Percentiles rank a stretch among this genome's conserved stretches.
phyloP scores from a whole-genome alignment of 2,329 filamentous ascomycete genomes.

The Paraphoma sp. region DNA sequence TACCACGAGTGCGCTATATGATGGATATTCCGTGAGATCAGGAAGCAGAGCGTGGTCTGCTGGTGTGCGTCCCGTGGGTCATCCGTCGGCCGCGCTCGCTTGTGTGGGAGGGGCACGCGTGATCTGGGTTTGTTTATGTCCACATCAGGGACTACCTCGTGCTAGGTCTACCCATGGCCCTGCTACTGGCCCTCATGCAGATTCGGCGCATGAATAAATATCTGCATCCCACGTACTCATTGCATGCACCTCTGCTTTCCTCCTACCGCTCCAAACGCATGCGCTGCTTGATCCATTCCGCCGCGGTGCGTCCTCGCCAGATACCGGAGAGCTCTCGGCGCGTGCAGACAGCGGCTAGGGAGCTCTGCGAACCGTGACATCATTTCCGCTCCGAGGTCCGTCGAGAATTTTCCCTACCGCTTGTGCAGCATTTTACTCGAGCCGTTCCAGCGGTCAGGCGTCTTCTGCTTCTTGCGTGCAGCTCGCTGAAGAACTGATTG shows the following conservation, averaged over 20 bases:
- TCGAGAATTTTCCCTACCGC: constrained; percentile 17
- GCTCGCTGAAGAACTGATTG: constrained; percentile 9
- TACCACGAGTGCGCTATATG: constrained; percentile 1
- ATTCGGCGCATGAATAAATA: too few species aligned
- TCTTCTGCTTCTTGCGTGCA: neutral
- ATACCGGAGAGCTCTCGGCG: constrained; percentile 2
- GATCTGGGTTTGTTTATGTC: constrained; percentile 1
- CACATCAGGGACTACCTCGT: neutral
- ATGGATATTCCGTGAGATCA: constrained; percentile 7
- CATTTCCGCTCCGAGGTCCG: constrained; percentile 34
- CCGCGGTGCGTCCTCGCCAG: constrained; percentile 4
- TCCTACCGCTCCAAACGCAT: constrained; percentile 3
- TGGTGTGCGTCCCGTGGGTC: neutral
- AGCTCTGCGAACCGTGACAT: constrained; percentile 24
- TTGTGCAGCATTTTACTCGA: constrained; percentile 1
- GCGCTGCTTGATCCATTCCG: neutral
- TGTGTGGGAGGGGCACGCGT: neutral
- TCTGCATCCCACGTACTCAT: too few species aligned
- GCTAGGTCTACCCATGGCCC: too few species aligned
- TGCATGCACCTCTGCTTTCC: neutral
- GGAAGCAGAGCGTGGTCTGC: constrained; percentile 1
- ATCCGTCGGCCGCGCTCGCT: neutral
- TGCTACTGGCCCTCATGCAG: too few species aligned
- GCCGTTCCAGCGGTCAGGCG: neutral
- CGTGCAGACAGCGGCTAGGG: neutral